A percentile compares a stretch with the other conserved stretches of the same genome.
Conservation (phyloP, 371 early-diverging fungal genomes). For the Mortierella sp. region DNA sequence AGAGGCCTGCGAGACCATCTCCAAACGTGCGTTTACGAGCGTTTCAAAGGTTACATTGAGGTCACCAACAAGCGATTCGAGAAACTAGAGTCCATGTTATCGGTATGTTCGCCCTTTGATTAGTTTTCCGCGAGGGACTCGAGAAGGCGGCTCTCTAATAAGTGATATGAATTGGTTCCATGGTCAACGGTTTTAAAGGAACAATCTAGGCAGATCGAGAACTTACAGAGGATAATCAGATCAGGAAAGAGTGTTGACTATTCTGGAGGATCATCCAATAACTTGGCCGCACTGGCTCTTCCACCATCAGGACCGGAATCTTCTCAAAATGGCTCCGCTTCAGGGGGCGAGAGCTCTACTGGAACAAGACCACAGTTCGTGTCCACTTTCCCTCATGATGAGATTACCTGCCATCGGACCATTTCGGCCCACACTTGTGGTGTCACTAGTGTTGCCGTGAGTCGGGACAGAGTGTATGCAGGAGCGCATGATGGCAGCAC, state of each 20-base stretch:
- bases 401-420: conserved; percentile 66
- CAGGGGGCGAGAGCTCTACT: background rate
- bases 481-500: conserved; percentile 73
- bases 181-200: too few species aligned
- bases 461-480: conserved; percentile 58
- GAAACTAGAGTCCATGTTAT: conserved; percentile 51
- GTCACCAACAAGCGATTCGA: conserved; percentile 55
- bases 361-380: conserved; percentile 34
- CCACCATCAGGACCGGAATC: background rate
- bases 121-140: too few species aligned
- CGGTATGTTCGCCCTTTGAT: conserved; percentile 18
- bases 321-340: background rate
- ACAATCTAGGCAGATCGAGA: conserved; percentile 53
- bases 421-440: conserved; percentile 65
- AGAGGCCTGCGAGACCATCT: conserved; percentile 55
- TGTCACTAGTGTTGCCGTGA: conserved; percentile 68
- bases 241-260: conserved; percentile 36
- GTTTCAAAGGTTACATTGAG: conserved; percentile 61
- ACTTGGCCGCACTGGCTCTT: background rate
- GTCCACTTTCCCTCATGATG: conserved; percentile 55
- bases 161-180: too few species aligned
- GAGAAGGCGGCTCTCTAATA: too few species aligned
- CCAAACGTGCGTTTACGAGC: conserved; percentile 61
- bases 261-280: conserved; percentile 8
- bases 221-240: conserved; percentile 43